Evolutionary conservation across 2,329 filamentous ascomycete genomes (phyloP).

Genomic region (Catunica adiposa): DNA sequence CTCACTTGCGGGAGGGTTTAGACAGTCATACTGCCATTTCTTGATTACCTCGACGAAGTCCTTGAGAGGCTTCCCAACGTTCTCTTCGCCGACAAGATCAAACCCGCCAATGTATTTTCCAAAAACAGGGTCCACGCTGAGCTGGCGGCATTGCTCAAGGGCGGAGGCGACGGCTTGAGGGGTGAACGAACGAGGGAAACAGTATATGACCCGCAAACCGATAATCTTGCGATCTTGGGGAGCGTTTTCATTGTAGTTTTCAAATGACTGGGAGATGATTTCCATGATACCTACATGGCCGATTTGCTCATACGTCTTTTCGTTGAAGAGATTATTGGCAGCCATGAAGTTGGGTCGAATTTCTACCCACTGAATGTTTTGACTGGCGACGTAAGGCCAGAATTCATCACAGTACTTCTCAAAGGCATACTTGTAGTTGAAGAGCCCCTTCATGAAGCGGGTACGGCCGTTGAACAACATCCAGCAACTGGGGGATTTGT

Average conservation of each 20-base stretch:
- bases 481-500: constrained; percentile 30
- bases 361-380: constrained; percentile 56
- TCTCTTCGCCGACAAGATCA: constrained; percentile 54
- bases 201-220: constrained; percentile 55
- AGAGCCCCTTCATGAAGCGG: constrained; percentile 54
- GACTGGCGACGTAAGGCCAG: constrained; percentile 43
- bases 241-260: constrained; percentile 23
- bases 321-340: constrained; percentile 41
- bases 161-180: constrained; percentile 31
- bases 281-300: constrained; percentile 43
- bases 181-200: constrained; percentile 46
- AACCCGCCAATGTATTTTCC: constrained; percentile 47
- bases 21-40: constrained; percentile 38
- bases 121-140: constrained; percentile 37
- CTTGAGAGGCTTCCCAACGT: constrained; percentile 40
- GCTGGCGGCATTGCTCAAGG: constrained; percentile 42
- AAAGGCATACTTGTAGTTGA: constrained; percentile 50
- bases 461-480: constrained; percentile 51
- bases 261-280: constrained; percentile 40
- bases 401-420: constrained; percentile 41
- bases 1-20: constrained; percentile 8
- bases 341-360: constrained; percentile 53
- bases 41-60: constrained; percentile 39
- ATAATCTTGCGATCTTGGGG: constrained; percentile 26
- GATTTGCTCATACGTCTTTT: constrained; percentile 37